Conservation (phyloP, 148 eudicot genomes). For the Beta vulgaris region DNA sequence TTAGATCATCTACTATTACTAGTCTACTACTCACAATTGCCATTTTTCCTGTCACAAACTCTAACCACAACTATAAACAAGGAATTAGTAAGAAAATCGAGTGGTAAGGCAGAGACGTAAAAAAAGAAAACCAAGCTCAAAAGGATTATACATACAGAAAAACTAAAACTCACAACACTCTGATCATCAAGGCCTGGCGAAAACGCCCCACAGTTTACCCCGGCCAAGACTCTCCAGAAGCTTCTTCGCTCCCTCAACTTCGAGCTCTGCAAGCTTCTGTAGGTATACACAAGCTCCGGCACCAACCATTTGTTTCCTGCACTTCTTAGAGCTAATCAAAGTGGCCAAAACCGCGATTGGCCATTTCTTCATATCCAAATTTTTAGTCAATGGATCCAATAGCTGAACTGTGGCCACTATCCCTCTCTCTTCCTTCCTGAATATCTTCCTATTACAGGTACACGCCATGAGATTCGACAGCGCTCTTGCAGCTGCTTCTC, state of each 20-base stretch:
- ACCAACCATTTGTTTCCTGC: constrained; percentile 64
- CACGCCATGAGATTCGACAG: constrained; percentile 52
- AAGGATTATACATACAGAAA: constrained; percentile 23
- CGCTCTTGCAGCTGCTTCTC: constrained; percentile 63
- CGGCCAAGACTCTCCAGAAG: constrained; percentile 52
- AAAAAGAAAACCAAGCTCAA: constrained; percentile 6
- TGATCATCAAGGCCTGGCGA: constrained; percentile 41
- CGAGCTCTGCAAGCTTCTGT: constrained; percentile 65
- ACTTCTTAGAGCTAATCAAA: constrained; percentile 58
- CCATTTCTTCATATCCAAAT: constrained; percentile 65
- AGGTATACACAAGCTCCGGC: constrained; percentile 60
- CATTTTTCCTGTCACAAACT: constrained; percentile 30
- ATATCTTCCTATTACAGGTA: constrained; percentile 48
- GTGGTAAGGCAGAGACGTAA: constrained; percentile 4
- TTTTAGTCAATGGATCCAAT: constrained; percentile 53
- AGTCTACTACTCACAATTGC: constrained; percentile 38
- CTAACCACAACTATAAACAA: constrained; percentile 47
- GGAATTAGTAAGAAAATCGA: constrained; percentile 12
- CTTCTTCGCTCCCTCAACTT: constrained; percentile 83
- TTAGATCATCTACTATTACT: constrained; percentile 30
- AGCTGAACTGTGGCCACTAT: constrained; percentile 55
- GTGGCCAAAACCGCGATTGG: constrained; percentile 44
- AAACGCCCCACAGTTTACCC: constrained; percentile 88
- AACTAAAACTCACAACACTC: constrained; percentile 2
- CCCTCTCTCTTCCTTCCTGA: constrained; percentile 73